These are phyloP conservation scores for Phytomonas sp. DNA, from an alignment of 208 protist species.

Conservation along the genomic window DNA sequence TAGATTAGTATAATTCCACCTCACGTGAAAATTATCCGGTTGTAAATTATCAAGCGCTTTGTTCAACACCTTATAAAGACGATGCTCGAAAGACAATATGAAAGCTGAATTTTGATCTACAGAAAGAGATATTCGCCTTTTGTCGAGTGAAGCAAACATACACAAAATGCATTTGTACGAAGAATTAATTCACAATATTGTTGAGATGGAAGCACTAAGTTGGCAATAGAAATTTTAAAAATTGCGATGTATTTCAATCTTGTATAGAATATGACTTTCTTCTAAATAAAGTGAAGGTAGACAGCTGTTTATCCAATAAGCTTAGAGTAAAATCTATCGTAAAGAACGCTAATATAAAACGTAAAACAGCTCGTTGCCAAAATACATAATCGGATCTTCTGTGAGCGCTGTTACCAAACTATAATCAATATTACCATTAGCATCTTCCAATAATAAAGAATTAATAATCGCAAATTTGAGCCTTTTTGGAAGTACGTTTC, in stretches of 20 bases:
- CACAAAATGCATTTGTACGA: not conserved
- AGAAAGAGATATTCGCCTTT: not conserved
- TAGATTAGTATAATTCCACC: not conserved
- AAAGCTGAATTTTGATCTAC: not conserved
- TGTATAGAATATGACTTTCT: not conserved
- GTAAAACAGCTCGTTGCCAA: not conserved
- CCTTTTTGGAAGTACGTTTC: not conserved
- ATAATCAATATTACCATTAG: not conserved
- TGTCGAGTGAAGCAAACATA: not conserved
- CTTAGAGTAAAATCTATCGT: not conserved
- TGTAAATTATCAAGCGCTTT: not conserved
- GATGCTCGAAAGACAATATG: not conserved
- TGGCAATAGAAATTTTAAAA: not conserved
- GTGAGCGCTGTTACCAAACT: not conserved
- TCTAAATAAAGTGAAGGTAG: not conserved
- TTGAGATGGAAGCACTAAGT: not conserved
- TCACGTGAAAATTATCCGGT: not conserved
- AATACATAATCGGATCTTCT: not conserved
- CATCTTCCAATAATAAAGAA: not conserved
- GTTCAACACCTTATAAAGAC: not conserved
- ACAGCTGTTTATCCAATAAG: not conserved
- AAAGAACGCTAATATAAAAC: not conserved
- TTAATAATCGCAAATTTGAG: not conserved
- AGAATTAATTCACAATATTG: not conserved
- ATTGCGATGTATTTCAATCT: not conserved